These are phyloP conservation scores for Hypomontagnella submonticulosa DNA, from an alignment of 495 filamentous ascomycete genomes.

Conservation along the genomic window DNA sequence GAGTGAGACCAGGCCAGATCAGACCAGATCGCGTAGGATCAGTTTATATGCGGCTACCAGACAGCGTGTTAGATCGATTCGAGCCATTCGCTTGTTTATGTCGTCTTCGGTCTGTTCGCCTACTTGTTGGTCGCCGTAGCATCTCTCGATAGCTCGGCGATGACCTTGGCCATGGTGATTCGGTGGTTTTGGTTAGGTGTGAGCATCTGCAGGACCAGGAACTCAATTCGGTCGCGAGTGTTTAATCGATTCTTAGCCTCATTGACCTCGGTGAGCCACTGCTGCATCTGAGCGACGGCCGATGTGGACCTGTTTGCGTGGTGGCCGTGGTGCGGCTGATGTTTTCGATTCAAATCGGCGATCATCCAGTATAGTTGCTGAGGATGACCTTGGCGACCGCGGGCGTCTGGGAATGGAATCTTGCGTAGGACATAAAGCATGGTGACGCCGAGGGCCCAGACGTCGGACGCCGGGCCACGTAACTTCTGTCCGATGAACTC, in stretches of 20 bases:
- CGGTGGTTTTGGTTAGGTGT: slow-evolving; percentile 55
- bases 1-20: slow-evolving; percentile 1
- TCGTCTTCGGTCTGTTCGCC: not conserved
- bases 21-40: slow-evolving; percentile 10
- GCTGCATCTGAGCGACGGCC: slow-evolving; percentile 57
- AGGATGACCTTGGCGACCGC: slow-evolving; percentile 55
- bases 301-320: slow-evolving; percentile 37
- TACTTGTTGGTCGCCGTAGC: slow-evolving; percentile 34
- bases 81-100: slow-evolving; percentile 6
- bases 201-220: slow-evolving; percentile 58
- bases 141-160: slow-evolving; percentile 50
- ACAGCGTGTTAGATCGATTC: slow-evolving; percentile 1
- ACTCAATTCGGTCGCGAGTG: slow-evolving; percentile 53
- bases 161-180: slow-evolving; percentile 55
- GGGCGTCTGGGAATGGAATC: slow-evolving; percentile 58
- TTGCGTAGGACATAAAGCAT: slow-evolving; percentile 62
- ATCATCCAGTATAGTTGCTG: slow-evolving; percentile 61
- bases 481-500: slow-evolving; percentile 61
- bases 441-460: slow-evolving; percentile 62
- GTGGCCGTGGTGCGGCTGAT: slow-evolving; percentile 16
- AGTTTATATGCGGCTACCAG: not conserved
- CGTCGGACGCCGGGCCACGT: slow-evolving; percentile 58
- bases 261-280: slow-evolving; percentile 58
- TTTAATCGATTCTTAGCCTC: slow-evolving; percentile 51
- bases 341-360: slow-evolving; percentile 51